Evolutionary conservation across 2,329 filamentous ascomycete genomes (phyloP).

Genomic region (Cytospora mali): DNA sequence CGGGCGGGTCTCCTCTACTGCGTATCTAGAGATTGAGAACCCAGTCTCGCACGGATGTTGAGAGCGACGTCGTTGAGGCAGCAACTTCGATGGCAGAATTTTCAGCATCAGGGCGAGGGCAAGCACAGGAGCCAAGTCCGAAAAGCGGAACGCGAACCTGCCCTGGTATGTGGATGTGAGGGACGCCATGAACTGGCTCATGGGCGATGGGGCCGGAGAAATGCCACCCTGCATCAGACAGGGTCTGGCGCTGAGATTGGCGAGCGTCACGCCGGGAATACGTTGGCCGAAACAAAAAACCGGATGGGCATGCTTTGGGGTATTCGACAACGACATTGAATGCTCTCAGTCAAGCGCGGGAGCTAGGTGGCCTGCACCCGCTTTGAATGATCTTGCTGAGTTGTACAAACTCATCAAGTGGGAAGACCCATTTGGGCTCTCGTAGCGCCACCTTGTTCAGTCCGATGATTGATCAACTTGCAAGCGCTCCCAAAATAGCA

Average conservation of each 20-base stretch:
- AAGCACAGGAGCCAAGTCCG: conserved; percentile 11
- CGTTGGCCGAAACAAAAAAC: too few relatives aligned
- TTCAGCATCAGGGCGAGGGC: conserved; percentile 20
- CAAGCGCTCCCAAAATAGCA: conserved; percentile 28
- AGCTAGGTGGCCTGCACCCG: conserved; percentile 20
- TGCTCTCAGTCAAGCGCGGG: conserved; percentile 16
- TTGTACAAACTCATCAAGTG: conserved; percentile 13
- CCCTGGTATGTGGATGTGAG: too few relatives aligned
- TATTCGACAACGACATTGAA: too few relatives aligned
- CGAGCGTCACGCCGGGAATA: conserved; percentile 26
- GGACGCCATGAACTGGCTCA: neutral
- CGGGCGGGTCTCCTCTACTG: conserved; percentile 12
- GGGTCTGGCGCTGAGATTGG: conserved; percentile 23
- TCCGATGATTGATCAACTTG: conserved; percentile 10
- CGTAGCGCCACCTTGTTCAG: conserved; percentile 12
- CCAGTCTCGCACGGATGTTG: neutral
- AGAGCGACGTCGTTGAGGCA: conserved; percentile 12
- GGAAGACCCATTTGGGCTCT: conserved; percentile 14
- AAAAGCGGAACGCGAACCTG: conserved; percentile 1
- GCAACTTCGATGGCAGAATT: conserved; percentile 4
- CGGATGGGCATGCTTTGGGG: too few relatives aligned
- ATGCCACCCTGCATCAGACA: conserved; percentile 10
- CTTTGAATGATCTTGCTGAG: conserved; percentile 11
- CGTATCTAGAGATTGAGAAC: neutral
- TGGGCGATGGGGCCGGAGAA: conserved; percentile 11